Base-by-base conservation (phyloP, 257 asterid species). In the Perilla frutescens region DNA sequence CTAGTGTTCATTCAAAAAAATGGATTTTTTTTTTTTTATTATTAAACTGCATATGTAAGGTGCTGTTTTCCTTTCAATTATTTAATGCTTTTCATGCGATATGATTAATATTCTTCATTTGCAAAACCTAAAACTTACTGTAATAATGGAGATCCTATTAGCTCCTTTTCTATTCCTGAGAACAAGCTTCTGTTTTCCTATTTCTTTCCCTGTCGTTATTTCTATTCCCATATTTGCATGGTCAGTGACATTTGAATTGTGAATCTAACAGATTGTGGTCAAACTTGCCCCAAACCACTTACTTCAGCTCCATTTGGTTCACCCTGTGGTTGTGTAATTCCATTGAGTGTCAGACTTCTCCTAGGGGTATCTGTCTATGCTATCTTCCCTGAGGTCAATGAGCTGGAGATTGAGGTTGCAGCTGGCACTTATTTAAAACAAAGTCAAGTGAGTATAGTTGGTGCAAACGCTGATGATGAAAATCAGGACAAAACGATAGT, bases 301-400 rank as follows among this genome's bases (percentile, higher is more conserved):
- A 85, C 97, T 60, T 82, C 94, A 32, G 82, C 89, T 62, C 92
- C 96, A 58, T 79, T 85, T 72, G 96, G 92, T 76, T 89, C 96
- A 66, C 90, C 92, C 13, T 93, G 98, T 84, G 89, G 88, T 65
- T 93, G 98, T 71, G 94, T 93, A 71, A 71, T 89, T 62, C 97
- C 98, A 50, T 91, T 93, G 98, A 93, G 83, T 86, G 89, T 93
- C 82, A 88, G 81, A 83, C 96, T 93, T 83, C 86, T 87, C 73
- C 78, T 93, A 39, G 92, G 89, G 70, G 96, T 88, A 45, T 77
- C 91, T 14, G 86, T 84, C 31, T 91, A 84, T 72, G 88, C 93
- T 66, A 80, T 93, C 62, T 93, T 91, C 73, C 94, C 97, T 14
- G 89, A 79, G 75, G 96, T 91, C 67, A 86, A 79, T 26, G 91